phyloP scores from a whole-genome alignment of 345 rosid species.

The Lumnitzera racemosa region DNA sequence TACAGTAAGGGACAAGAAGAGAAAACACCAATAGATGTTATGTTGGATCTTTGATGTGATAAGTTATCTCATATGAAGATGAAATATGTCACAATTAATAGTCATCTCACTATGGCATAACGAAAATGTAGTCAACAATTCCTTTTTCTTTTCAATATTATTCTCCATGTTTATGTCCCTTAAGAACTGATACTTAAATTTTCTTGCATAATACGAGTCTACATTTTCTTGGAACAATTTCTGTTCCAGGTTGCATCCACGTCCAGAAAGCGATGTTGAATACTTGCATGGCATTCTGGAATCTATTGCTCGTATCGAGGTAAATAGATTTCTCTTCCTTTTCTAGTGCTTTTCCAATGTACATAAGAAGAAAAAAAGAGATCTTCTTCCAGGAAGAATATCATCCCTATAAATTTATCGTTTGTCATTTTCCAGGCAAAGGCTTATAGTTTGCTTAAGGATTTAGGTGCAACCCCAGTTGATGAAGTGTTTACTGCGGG shows the following conservation, averaged over 20 bases:
- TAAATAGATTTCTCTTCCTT: neutral
- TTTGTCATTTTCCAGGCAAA: conserved; percentile 34
- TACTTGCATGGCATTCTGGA: conserved; percentile 89
- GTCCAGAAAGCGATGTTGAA: conserved; percentile 67
- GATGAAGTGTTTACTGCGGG: conserved; percentile 84
- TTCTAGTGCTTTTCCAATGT: neutral
- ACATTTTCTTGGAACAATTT: neutral
- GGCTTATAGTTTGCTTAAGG: conserved; percentile 62
- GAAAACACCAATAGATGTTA: too few relatives aligned
- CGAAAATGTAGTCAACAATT: too few relatives aligned
- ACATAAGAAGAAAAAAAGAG: neutral
- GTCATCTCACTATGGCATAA: too few relatives aligned
- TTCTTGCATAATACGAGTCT: too few relatives aligned
- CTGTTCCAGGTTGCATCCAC: conserved; percentile 63
- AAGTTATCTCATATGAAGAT: too few relatives aligned
- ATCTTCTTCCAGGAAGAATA: too few relatives aligned
- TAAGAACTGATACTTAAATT: too few relatives aligned
- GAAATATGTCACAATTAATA: too few relatives aligned
- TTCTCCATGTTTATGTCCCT: too few relatives aligned
- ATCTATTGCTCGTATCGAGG: conserved; percentile 92
- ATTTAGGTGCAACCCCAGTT: conserved; percentile 69
- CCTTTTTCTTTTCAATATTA: too few relatives aligned
- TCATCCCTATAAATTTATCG: neutral
- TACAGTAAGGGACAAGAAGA: too few relatives aligned
- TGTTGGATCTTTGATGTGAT: too few relatives aligned